Evolutionary conservation across 73 alveolate species (phyloP).

Genomic region (Halteria grandinella): DNA sequence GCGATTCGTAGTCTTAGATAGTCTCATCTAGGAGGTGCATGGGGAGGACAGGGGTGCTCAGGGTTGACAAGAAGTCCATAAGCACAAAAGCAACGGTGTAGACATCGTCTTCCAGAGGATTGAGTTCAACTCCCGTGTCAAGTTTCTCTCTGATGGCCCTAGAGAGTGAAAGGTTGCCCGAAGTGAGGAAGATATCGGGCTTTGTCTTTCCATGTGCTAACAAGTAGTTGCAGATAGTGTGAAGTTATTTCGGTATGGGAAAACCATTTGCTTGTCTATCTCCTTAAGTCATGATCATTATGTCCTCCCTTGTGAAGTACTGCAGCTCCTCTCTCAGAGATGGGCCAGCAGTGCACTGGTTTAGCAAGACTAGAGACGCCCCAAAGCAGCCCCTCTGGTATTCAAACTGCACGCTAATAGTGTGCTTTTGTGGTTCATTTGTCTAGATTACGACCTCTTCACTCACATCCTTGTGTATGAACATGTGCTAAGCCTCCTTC

Average conservation of each 20-base stretch:
- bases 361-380: constrained; percentile 42
- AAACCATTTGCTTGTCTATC: background rate
- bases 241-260: constrained; percentile 42
- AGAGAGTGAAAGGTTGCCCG: constrained; percentile 25
- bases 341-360: constrained; percentile 7
- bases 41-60: constrained; percentile 27
- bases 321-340: constrained; percentile 32
- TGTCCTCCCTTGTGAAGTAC: constrained; percentile 3
- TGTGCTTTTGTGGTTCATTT: constrained; percentile 29
- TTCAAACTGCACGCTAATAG: constrained; percentile 5
- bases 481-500: constrained; percentile 20
- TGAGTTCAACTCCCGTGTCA: constrained; percentile 17
- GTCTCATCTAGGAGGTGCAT: constrained; percentile 15
- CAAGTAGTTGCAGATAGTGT: constrained; percentile 4
- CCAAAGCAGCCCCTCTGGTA: constrained; percentile 48
- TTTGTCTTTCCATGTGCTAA: constrained; percentile 14
- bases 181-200: constrained; percentile 36
- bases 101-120: constrained; percentile 29
- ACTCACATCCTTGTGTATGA: constrained; percentile 15
- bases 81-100: constrained; percentile 34
- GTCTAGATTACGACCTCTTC: constrained; percentile 9
- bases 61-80: constrained; percentile 24
- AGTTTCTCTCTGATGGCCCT: constrained; percentile 39
- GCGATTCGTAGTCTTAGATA: constrained; percentile 28
- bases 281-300: background rate